Percentiles rank a stretch among this genome's conserved stretches.
phyloP scores from a whole-genome alignment of 1,284 basidiomycete species.

The Ustilago loliicola region DNA sequence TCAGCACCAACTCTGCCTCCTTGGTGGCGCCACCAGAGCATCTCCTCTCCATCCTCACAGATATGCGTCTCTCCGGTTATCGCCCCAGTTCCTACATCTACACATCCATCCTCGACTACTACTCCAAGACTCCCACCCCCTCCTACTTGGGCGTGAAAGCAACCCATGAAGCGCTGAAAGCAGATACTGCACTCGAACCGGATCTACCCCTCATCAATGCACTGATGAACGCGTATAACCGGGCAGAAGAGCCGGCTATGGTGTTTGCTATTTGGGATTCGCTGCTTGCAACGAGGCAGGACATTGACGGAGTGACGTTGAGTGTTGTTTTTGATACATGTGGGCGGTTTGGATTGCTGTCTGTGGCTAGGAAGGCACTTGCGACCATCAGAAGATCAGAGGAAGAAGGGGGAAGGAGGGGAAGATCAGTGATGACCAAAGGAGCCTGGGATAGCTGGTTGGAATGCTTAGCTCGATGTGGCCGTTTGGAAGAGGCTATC shows the following conservation, averaged over 20 bases:
- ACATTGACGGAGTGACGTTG: conserved; percentile 78
- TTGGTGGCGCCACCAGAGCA: conserved; percentile 74
- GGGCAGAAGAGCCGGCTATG: conserved; percentile 78
- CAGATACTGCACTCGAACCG: conserved; percentile 82
- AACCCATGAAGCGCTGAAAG: conserved; percentile 81
- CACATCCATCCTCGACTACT: conserved; percentile 78
- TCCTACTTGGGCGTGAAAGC: conserved; percentile 73
- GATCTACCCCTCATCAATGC: conserved; percentile 85
- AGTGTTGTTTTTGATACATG: conserved; percentile 88
- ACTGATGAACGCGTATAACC: conserved; percentile 90
- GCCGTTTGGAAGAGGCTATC: conserved; percentile 79
- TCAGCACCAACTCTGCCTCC: background rate
- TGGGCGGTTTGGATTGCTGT: conserved; percentile 74
- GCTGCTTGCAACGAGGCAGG: conserved; percentile 72
- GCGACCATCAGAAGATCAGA: conserved; percentile 34
- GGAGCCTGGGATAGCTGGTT: conserved; percentile 81
- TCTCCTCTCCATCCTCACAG: conserved; percentile 83
- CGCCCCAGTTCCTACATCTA: conserved; percentile 78
- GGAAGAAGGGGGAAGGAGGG: conserved; percentile 74
- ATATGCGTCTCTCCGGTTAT: conserved; percentile 82
- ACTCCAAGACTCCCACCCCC: conserved; percentile 62
- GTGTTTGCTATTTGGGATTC: conserved; percentile 86
- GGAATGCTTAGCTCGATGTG: conserved; percentile 85
- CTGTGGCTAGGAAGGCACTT: conserved; percentile 38
- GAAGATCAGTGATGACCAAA: conserved; percentile 76